These are phyloP conservation scores for Hypomontagnella monticulosa DNA, from an alignment of 495 filamentous ascomycete species.

Conservation along the genomic window DNA sequence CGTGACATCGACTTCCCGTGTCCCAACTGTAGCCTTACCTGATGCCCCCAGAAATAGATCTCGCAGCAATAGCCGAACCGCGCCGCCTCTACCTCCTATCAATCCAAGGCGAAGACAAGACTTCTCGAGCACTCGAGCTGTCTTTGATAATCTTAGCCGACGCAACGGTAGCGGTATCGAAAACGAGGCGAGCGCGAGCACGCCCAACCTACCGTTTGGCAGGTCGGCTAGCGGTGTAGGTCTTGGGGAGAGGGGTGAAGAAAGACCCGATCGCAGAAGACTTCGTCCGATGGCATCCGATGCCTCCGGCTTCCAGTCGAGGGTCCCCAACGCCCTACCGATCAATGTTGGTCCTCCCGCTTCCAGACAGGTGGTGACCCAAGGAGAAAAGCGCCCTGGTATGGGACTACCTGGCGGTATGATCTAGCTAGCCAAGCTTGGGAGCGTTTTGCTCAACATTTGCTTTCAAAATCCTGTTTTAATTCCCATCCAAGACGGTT, in stretches of 20 bases:
- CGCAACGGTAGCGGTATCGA: slow-evolving; percentile 49
- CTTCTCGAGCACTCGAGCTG: slow-evolving; percentile 61
- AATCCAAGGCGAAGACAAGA: slow-evolving; percentile 73
- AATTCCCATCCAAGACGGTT: slow-evolving; percentile 25
- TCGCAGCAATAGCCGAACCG: slow-evolving; percentile 50
- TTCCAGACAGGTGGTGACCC: slow-evolving; percentile 44
- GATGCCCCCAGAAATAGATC: slow-evolving; percentile 38
- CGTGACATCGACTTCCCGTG: slow-evolving; percentile 77
- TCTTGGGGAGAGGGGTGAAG: slow-evolving; percentile 53
- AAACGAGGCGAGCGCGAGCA: slow-evolving; percentile 27
- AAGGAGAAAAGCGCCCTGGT: slow-evolving; percentile 46
- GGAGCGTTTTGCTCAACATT: slow-evolving; percentile 17
- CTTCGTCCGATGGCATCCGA: slow-evolving; percentile 65
- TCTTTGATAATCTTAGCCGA: slow-evolving; percentile 61
- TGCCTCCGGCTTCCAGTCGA: slow-evolving; percentile 54
- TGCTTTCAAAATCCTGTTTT: slow-evolving; percentile 18
- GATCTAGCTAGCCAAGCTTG: slow-evolving; percentile 46
- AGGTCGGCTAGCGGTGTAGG: slow-evolving; percentile 16
- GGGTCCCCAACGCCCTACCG: slow-evolving; percentile 50
- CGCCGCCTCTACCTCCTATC: slow-evolving; percentile 73
- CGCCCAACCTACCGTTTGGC: slow-evolving; percentile 37
- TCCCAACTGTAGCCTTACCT: slow-evolving; percentile 72
- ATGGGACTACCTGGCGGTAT: slow-evolving; percentile 55
- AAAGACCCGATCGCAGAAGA: slow-evolving; percentile 55
- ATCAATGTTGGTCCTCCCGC: slow-evolving; percentile 45